Evolutionary conservation across 768 basidiomycete genomes (phyloP), one percentile per base, ranked within the genome.

Genomic region (Leccinum broughii): DNA sequence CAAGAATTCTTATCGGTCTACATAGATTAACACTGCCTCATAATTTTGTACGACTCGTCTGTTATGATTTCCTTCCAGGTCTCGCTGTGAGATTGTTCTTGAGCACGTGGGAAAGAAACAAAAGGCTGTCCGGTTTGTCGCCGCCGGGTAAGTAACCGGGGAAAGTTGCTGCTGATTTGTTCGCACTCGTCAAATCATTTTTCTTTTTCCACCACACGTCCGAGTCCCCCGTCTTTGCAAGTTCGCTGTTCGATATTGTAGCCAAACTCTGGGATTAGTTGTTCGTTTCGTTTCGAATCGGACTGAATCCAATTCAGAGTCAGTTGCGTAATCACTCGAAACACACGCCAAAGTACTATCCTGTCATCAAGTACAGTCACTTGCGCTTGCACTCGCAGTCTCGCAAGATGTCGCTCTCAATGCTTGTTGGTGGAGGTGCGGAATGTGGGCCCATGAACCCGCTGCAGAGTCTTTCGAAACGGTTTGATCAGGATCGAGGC

Each of bases 381-480:
- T 41, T 17, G 8, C 39, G n/a, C 39, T 41, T n/a, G 39, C 39
- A 39, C 0, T 17, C 39, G 15, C 39, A n/a, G 8, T 41, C 39
- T 41, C 17, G n/a, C 49, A 50, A 14, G 49, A 50, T 94, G 92
- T 87, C 92, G 6, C 79, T 95, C 30, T 88, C 92, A 53, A 83
- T 91, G 81, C 87, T 95, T 20, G 81, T 87, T 22, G 85, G 82
- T 51, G 71, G 71, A 28, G 70, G 71, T 1, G 86, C 90, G 1
- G 92, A 93, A 49, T 96, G 93, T 64, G 94, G 94, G 1, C 93
- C 94, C 6, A 83, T 84, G 1, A 96, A 94, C 71, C 86, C 92
- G 11, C 74, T 96, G 17, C 90, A 92, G 68, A 84, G 81, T 15
- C 83, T 96, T 6, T 81, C 89, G 0, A 95, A 94, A 69, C 80